Conservation (phyloP, 2,329 filamentous ascomycete genomes). For the Phyllosticta paracitricarpa region DNA sequence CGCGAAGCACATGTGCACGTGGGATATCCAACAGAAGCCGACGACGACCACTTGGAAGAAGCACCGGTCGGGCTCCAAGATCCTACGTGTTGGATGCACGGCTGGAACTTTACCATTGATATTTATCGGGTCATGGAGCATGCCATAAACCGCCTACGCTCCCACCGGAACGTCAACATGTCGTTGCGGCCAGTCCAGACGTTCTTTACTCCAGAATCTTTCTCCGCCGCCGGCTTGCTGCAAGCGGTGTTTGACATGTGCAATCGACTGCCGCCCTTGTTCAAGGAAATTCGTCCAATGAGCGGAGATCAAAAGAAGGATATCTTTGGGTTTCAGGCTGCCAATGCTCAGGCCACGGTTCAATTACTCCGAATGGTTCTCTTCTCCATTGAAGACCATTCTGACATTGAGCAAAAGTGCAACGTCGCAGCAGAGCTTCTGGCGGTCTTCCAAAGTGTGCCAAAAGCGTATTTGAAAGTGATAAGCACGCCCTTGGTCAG, state of each 20-base stretch:
- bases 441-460: conserved; percentile 33
- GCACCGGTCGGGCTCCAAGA: conserved; percentile 14
- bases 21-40: conserved; percentile 37
- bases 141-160: conserved; percentile 25
- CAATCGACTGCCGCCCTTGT: conserved; percentile 19
- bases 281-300: conserved; percentile 19
- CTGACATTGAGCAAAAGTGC: conserved; percentile 35
- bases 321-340: conserved; percentile 39
- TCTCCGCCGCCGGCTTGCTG: conserved; percentile 18
- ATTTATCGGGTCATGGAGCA: conserved; percentile 48
- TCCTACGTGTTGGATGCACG: conserved; percentile 38
- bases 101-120: conserved; percentile 50
- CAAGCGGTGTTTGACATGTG: conserved; percentile 20
- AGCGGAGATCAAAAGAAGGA: conserved; percentile 29
- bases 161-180: conserved; percentile 6
- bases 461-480: conserved; percentile 35
- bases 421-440: conserved; percentile 37
- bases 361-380: conserved; percentile 41
- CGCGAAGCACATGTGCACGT: conserved; percentile 39
- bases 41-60: conserved; percentile 35
- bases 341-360: conserved; percentile 40
- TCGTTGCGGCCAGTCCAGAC: conserved; percentile 6
- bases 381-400: conserved; percentile 25
- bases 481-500: conserved; percentile 36
- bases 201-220: conserved; percentile 13